Conservation (phyloP, 108 stramenopile species). For the Discostella stelligeroides region DNA sequence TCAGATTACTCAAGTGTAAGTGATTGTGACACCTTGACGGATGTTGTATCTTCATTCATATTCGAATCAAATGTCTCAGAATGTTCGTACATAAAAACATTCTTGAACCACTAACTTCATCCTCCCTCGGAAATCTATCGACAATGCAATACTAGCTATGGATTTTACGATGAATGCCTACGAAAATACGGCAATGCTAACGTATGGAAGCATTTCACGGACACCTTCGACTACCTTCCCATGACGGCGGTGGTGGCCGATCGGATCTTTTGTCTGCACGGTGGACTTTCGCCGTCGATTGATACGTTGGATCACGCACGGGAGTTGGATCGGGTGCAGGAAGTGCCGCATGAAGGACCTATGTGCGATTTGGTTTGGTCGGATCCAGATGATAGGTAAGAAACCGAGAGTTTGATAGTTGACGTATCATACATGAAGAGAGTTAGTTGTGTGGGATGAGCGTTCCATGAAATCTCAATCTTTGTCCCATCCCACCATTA, state of each 20-base stretch:
- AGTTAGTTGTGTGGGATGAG: background rate
- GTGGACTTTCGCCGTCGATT: conserved; percentile 92
- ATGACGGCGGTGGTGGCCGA: conserved; percentile 95
- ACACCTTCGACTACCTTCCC: conserved; percentile 95
- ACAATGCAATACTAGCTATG: too few species aligned
- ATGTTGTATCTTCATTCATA: too few species aligned
- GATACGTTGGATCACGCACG: conserved; percentile 93
- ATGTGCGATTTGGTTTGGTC: conserved; percentile 99
- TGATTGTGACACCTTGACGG: too few species aligned
- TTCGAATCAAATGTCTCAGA: too few species aligned
- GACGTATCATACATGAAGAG: background rate
- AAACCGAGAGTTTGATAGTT: background rate
- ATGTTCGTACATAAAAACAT: too few species aligned
- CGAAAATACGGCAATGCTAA: conserved; percentile 98
- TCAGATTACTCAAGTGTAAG: conserved; percentile 95
- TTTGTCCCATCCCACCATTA: too few species aligned
- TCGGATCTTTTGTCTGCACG: conserved; percentile 93
- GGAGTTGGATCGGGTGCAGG: conserved; percentile 95
- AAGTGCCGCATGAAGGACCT: conserved; percentile 99
- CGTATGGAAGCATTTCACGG: conserved; percentile 97
- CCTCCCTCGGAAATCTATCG: too few species aligned
- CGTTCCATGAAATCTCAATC: background rate
- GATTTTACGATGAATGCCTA: conserved; percentile 98
- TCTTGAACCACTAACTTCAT: too few species aligned
- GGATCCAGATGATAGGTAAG: conserved; percentile 96